Evolutionary conservation across 2,329 filamentous ascomycete genomes (phyloP), one percentile per base, ranked within the genome.

Genomic region (Aspergillus oerlinghausenensis): DNA sequence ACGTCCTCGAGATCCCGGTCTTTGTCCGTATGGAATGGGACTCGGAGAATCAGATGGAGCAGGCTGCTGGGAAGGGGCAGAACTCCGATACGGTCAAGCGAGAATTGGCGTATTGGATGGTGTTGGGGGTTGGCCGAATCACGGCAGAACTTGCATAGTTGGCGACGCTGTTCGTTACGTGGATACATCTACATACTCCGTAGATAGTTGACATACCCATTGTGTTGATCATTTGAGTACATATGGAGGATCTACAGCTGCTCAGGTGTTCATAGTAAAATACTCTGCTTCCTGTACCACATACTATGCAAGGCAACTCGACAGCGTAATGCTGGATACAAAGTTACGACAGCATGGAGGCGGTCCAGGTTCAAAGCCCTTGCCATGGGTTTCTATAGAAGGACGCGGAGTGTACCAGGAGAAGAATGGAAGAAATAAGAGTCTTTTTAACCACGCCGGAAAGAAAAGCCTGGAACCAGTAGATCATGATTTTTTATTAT

Each of bases 91-190:
- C 82, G 72, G 89, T 93, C 75, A 93, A 87, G 78, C 84, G 89
- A 68, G 94, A 97, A 71, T 77, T 97, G 74, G 92, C 92, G 55
- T 97, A 96, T 75, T 99, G 94, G 94, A 92, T 90, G 77, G 92
- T 96, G 21, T 79, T 97, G 38, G 93, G 93, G 3, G 84, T 95
- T 56, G 94, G 94, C 9, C 86, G 86, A 67, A 94, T 97, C 67
- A 83, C 77, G 63, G 43, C 48, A 11, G 52, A 63, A 49, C 21
- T 63, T 35, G 26, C 52, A 49, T 56, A 56, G 52, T 35, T 38
- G 32, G 29, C 14, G 7, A 17, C 3, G 14, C 14, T 38, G 11
- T 29, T 11, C 28, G 8, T 29, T 9, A 29, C 9, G 11, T 32
- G 11, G 29, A 32, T 32, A 32, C 29, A 32, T 32, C 29, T 32